Conservation (phyloP, 1,139 yeast species). For the Torulaspora pretoriensis region DNA sequence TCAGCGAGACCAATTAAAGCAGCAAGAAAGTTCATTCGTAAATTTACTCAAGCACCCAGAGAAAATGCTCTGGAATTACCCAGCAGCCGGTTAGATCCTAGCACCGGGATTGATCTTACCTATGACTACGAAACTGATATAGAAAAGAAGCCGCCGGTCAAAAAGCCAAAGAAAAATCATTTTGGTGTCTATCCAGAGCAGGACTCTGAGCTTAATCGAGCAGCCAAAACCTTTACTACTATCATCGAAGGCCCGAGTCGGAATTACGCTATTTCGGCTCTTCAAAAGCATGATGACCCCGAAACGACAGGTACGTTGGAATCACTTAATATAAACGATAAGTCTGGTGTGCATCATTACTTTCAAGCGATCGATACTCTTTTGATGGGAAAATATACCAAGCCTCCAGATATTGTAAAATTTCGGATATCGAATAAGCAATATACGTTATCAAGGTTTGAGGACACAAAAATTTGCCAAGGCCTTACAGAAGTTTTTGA, state of each 20-base stretch:
- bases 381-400: slow-evolving; percentile 10
- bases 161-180: slow-evolving; percentile 2
- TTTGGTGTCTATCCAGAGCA: slow-evolving; percentile 11
- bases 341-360: background rate
- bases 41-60: background rate
- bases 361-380: slow-evolving; percentile 16
- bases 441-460: slow-evolving; percentile 25
- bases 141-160: background rate
- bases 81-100: background rate
- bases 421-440: slow-evolving; percentile 16
- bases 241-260: slow-evolving; percentile 27
- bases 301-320: background rate
- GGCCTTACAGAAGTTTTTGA: slow-evolving; percentile 20
- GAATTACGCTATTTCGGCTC: slow-evolving; percentile 8
- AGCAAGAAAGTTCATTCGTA: background rate
- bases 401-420: slow-evolving; percentile 20
- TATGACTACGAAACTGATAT: background rate
- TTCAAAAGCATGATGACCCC: background rate
- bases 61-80: background rate
- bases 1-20: background rate
- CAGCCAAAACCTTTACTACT: slow-evolving; percentile 23
- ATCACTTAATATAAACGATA: background rate
- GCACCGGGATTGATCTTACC: background rate
- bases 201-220: slow-evolving; percentile 13
- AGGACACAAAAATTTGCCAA: slow-evolving; percentile 11